Evolutionary conservation across 352 stramenopile species (phyloP), one percentile per base, ranked within the genome.

Genomic region (Phytophthora kernoviae): DNA sequence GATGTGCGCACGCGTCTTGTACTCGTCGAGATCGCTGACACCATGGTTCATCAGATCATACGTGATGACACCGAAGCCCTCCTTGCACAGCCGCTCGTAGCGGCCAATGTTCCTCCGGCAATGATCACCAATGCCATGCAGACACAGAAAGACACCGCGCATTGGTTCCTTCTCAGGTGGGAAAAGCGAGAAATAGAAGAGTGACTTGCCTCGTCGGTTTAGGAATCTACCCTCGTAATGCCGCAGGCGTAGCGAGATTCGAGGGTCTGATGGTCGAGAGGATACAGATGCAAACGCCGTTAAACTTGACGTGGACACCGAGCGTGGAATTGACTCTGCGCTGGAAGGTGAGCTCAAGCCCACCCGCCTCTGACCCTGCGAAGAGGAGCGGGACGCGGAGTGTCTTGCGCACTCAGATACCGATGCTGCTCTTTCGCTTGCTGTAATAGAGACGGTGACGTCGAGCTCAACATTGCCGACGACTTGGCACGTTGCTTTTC

Each of bases 21-120:
- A 51, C 18, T 52, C 22, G 44, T 75, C 64, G n/a, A 63, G 48
- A 36, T 81, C 77, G 40, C 77, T 86, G 20, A 70, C 54, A n/a
- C 77, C 77, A 54, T 84, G 77, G 27, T 74, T 77, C 6, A 70
- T 45, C 58, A 78, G 37, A 48, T 86, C 77, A 56, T 83, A 83
- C 17, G 77, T 62, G 43, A 82, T 58, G 15, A 82, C 68, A 18
- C 68, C 77, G 7, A 80, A 83, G 22, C 72, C 71, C 52, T 68
- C 44, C 37, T 70, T 65, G 34, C 74, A 76, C 5, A 84, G 54
- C 51, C 65, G 61, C 43, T 81, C 72, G 49, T 82, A 83, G 27
- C 79, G 45, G 36, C 72, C 54, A n/a, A 72, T 63, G 41, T 81
- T 75, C 12, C 77, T 58, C 9, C 73, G 70, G 15, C 70, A 76